phyloP scores from a whole-genome alignment of 305 asterid species.

The Salvia sclarea region DNA sequence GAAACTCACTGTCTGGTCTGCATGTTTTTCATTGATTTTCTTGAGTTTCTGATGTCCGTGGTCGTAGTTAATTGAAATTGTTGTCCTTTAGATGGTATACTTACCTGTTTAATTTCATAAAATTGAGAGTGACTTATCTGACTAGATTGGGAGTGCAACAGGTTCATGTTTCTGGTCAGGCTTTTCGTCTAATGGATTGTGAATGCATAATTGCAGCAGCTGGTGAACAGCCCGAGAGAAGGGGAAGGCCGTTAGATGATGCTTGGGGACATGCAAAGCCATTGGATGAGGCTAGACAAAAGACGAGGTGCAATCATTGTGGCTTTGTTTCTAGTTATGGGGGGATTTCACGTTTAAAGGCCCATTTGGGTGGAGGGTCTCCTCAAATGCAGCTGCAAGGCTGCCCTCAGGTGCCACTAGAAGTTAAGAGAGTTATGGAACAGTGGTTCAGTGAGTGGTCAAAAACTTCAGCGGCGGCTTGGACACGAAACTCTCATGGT shows the following conservation, averaged over 20 bases:
- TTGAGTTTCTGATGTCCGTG: not conserved
- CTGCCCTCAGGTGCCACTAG: slow-evolving; percentile 49
- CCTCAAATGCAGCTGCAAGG: slow-evolving; percentile 47
- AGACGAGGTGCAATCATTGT: slow-evolving; percentile 48
- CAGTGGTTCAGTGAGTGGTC: slow-evolving; percentile 46
- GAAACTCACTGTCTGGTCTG: not conserved
- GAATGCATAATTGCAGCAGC: slow-evolving; percentile 25
- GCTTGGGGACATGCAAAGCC: slow-evolving; percentile 56
- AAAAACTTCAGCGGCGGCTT: slow-evolving; percentile 38
- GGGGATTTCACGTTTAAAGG: slow-evolving; percentile 58
- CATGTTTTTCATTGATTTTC: not conserved
- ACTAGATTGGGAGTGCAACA: slow-evolving; percentile 14
- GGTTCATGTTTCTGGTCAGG: slow-evolving; percentile 17
- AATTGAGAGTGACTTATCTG: not conserved
- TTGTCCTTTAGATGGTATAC: slow-evolving; percentile 1
- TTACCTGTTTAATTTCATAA: not conserved
- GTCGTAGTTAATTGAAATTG: not conserved
- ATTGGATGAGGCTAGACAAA: slow-evolving; percentile 53
- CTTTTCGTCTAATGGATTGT: not conserved
- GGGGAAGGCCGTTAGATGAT: slow-evolving; percentile 57
- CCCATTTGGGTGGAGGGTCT: slow-evolving; percentile 57
- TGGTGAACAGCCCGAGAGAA: slow-evolving; percentile 36
- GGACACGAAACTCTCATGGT: slow-evolving; percentile 40
- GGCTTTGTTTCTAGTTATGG: slow-evolving; percentile 48
- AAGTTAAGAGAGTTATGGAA: slow-evolving; percentile 48